Base-by-base conservation (phyloP, 129 eudicot genomes). In the Flaveria linearis region DNA sequence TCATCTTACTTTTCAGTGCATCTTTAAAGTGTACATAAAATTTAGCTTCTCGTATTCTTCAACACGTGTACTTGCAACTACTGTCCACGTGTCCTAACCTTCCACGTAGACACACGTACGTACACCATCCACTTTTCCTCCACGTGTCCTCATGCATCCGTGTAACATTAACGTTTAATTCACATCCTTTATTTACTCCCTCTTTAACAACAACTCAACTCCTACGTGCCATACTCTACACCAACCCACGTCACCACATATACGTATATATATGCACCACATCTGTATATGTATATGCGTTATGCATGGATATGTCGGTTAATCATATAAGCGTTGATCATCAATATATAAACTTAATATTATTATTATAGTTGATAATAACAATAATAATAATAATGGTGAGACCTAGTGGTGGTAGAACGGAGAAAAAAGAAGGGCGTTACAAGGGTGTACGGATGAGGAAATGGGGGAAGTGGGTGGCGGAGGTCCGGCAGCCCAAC, bases 381-480 rank as follows among this genome's bases (percentile, higher is more conserved):
- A 30, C 0, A 36, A 0, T 36, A 36, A 36, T 36, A 36, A 5
- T 9, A 22, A 50, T 22, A 56, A 80, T 80, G 84, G 84, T 74
- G 75, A 74, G 71, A 16, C 80, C 84, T 47, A 39, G 74, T 52
- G 79, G 75, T 67, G 75, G 75, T 5, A 80, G 41, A 74, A 43
- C 72, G 18, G 84, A 80, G 72, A 66, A 23, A 20, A 74, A 26
- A 17, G 75, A 80, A 23, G 82, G 82, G 18, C 84, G 83, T 64
- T 93, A 73, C 50, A 93, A 85, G 79, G 98, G 98, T 16, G 98
- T 94, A 1, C 30, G 98, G 72, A 94, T 89, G 96, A 70, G 98
- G 25, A 91, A 91, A 73, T 94, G 98, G 98, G 98, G 98, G 7
- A 94, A 94, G 41, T 94, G 85, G 84, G 97, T 94, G 11, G 93